Evolutionary conservation across 345 rosid species (phyloP).

Genomic region (Excoecaria cochinchinensis): DNA sequence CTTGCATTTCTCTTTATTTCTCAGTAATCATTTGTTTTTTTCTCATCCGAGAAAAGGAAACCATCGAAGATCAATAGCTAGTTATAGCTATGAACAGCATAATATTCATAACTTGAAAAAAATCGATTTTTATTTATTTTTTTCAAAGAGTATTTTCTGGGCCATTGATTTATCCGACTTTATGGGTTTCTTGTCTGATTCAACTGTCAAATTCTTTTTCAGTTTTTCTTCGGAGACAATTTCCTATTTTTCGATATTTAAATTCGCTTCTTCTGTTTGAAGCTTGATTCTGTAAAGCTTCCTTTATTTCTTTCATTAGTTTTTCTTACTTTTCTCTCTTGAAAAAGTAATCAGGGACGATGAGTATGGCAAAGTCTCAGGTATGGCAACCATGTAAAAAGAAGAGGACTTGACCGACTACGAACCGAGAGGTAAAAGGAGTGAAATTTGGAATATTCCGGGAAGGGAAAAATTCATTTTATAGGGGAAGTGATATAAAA

Average conservation of each 20-base stretch:
- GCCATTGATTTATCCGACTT: slow-evolving; percentile 15
- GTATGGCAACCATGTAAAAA: slow-evolving; percentile 99
- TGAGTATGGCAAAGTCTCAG: slow-evolving; percentile 88
- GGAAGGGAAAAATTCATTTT: too few species aligned
- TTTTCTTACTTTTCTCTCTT: neutral
- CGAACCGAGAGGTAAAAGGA: neutral
- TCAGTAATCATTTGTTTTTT: too few species aligned
- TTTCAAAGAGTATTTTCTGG: neutral
- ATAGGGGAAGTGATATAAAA: neutral
- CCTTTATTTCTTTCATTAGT: neutral
- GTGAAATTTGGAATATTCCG: neutral
- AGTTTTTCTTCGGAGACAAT: neutral
- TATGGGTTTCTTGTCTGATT: slow-evolving; percentile 21
- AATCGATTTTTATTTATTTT: neutral
- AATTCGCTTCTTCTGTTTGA: neutral
- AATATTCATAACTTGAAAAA: neutral
- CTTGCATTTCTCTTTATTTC: neutral
- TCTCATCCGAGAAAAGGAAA: too few species aligned
- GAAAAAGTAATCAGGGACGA: slow-evolving; percentile 14
- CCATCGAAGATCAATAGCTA: neutral
- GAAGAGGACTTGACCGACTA: slow-evolving; percentile 70
- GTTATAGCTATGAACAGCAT: neutral
- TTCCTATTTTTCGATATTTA: neutral
- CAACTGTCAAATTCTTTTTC: neutral
- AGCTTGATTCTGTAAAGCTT: neutral